Base-by-base conservation (phyloP, 768 basidiomycete species). In the Mycena metata region DNA sequence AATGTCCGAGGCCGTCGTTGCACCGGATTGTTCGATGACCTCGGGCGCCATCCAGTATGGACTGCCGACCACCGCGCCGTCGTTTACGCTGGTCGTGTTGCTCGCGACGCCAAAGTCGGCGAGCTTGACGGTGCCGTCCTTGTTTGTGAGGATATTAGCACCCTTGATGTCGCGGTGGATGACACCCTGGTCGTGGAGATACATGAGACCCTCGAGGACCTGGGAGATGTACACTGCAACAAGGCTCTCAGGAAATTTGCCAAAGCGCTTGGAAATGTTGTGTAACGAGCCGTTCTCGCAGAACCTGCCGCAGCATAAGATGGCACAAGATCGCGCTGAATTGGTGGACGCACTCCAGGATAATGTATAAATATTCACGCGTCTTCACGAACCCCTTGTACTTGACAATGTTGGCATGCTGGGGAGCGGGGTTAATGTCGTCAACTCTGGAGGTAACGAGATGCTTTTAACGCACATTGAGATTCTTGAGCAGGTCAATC, bases 41-140 rank as follows among this genome's bases (percentile, higher is more conserved):
- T 99, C 98, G 2, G 98, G 98, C 11, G 98, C 96, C 98, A 99
- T 99, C 97, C 97, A 99, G 77, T 99, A 99, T 5, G 97, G 97
- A 75, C 95, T 96, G 8, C 97, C 97, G 46, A 99, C 97, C 2
- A 99, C 97, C 13, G 95, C 94, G 74, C 92, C 93, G 77, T 98
- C 95, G 50, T 88, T 88, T 24, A 90, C 90, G 13, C 89, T 87
- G 26, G 91, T 89, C 12, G 93, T 89, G 49, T 86, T 90, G 60
- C 91, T 92, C 13, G 96, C 96, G 21, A 99, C 98, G 57, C 98
- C 98, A 76, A 99, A 99, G 80, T 99, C 98, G 15, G 98, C 98
- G n/a, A 99, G 86, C 80, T 99, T 99, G 66, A 99, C 96, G 23
- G 91, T 93, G 9, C 98, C 98, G 82, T 98, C 97, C 81, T 99